These are phyloP conservation scores for Salisapilia sapeloensis DNA, from an alignment of 352 stramenopile genomes.

Conservation along the genomic window DNA sequence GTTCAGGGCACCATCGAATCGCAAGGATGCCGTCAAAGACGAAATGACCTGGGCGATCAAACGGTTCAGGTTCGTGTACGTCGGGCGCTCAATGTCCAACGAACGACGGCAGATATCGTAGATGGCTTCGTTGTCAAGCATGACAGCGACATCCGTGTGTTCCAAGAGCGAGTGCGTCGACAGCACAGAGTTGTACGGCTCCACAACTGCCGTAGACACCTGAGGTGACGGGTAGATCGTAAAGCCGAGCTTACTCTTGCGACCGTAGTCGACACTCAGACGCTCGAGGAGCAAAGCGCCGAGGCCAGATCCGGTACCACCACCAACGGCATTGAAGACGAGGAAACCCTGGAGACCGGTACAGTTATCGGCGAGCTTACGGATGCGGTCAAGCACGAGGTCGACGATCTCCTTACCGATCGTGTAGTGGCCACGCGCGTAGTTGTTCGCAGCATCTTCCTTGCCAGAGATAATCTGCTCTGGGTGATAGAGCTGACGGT, in stretches of 20 bases:
- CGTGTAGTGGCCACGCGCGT: slow-evolving; percentile 87
- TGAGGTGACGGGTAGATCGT: slow-evolving; percentile 94
- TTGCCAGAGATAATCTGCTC: slow-evolving; percentile 98
- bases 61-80: slow-evolving; percentile 98
- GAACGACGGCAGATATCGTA: slow-evolving; percentile 97
- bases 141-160: slow-evolving; percentile 95
- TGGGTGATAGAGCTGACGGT: slow-evolving; percentile 94
- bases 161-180: slow-evolving; percentile 95
- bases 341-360: slow-evolving; percentile 97
- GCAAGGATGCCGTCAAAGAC: slow-evolving; percentile 94
- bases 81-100: slow-evolving; percentile 96
- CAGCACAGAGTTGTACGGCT: slow-evolving; percentile 97
- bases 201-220: slow-evolving; percentile 92
- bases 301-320: slow-evolving; percentile 94
- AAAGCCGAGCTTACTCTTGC: slow-evolving; percentile 98
- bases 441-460: slow-evolving; percentile 89
- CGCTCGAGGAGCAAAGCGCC: slow-evolving; percentile 94
- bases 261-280: slow-evolving; percentile 94
- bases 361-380: slow-evolving; percentile 95
- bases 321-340: slow-evolving; percentile 95
- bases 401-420: slow-evolving; percentile 96
- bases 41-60: slow-evolving; percentile 97
- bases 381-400: slow-evolving; percentile 93
- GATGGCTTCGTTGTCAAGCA: slow-evolving; percentile 97
- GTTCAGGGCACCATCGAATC: slow-evolving; percentile 97